Conservation (phyloP, 352 stramenopile species). For the Peronospora belbahrii region DNA sequence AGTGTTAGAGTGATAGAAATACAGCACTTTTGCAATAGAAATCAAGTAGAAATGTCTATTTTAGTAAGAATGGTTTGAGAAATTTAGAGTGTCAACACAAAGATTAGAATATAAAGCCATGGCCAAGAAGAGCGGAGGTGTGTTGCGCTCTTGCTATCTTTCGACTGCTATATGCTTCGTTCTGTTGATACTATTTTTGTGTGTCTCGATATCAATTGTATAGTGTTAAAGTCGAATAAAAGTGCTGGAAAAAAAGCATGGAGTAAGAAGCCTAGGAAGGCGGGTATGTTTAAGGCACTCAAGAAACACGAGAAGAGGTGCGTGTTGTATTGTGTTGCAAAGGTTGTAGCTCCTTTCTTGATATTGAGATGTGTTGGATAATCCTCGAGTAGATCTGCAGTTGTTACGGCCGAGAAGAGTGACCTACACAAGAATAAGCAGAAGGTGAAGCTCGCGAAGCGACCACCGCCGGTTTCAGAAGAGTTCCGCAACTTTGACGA, state of each 20-base stretch:
- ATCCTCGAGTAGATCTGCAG: constrained; percentile 16
- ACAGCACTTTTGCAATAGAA: neutral
- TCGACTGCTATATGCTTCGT: neutral
- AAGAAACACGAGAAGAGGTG: constrained; percentile 58
- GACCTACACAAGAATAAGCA: constrained; percentile 19
- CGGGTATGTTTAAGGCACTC: constrained; percentile 55
- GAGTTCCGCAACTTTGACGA: constrained; percentile 79
- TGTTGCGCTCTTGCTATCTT: neutral
- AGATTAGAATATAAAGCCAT: constrained; percentile 15
- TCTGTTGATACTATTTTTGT: neutral
- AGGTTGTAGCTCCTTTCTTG: neutral
- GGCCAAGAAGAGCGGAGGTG: constrained; percentile 37
- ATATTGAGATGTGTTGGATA: neutral
- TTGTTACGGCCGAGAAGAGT: constrained; percentile 37
- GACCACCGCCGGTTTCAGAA: constrained; percentile 27
- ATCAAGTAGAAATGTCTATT: neutral
- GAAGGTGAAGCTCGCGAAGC: constrained; percentile 28
- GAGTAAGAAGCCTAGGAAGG: constrained; percentile 51
- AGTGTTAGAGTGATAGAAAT: neutral
- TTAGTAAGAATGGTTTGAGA: neutral
- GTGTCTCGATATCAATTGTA: neutral
- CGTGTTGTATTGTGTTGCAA: neutral
- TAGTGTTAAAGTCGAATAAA: constrained; percentile 14
- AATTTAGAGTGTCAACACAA: neutral
- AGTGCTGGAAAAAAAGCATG: constrained; percentile 36